Percentiles rank a stretch among this genome's conserved stretches.
Evolutionary conservation across 805 yeast species (phyloP).

Genomic region (Torulaspora franciscae): DNA sequence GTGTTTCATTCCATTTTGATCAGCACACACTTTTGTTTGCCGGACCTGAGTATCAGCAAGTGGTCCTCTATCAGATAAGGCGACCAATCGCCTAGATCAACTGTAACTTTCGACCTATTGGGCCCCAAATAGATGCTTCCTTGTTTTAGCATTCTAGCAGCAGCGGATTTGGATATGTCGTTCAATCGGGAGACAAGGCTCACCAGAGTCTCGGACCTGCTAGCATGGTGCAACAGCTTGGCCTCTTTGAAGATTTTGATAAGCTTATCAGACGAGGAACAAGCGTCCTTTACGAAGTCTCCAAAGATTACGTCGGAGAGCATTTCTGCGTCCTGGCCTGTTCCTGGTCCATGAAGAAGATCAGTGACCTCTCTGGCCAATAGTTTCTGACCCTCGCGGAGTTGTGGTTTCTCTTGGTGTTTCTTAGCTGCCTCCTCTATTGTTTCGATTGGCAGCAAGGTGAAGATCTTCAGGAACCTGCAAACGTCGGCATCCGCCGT

Average conservation of each 20-base stretch:
- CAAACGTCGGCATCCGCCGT: slow-evolving; percentile 71
- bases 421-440: slow-evolving; percentile 49
- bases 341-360: slow-evolving; percentile 77
- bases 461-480: slow-evolving; percentile 67
- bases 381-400: slow-evolving; percentile 65
- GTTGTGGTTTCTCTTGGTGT: slow-evolving; percentile 58
- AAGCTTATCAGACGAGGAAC: slow-evolving; percentile 16
- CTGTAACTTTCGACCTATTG: slow-evolving; percentile 49
- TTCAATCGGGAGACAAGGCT: slow-evolving; percentile 47
- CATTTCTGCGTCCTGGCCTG: slow-evolving; percentile 60
- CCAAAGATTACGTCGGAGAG: slow-evolving; percentile 62
- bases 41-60: slow-evolving; percentile 63
- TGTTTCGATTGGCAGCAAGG: slow-evolving; percentile 62
- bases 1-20: slow-evolving; percentile 36
- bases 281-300: background rate
- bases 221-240: slow-evolving; percentile 16
- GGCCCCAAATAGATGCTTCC: slow-evolving; percentile 75
- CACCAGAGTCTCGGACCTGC: slow-evolving; percentile 41
- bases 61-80: slow-evolving; percentile 52
- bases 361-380: slow-evolving; percentile 85
- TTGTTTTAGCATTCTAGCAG: slow-evolving; percentile 53
- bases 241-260: slow-evolving; percentile 20
- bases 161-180: slow-evolving; percentile 51
- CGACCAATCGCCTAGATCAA: slow-evolving; percentile 46
- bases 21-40: slow-evolving; percentile 63